These are phyloP conservation scores for Ilyonectria mors-panacis DNA, from an alignment of 2,329 filamentous ascomycete species.

Conservation along the genomic window DNA sequence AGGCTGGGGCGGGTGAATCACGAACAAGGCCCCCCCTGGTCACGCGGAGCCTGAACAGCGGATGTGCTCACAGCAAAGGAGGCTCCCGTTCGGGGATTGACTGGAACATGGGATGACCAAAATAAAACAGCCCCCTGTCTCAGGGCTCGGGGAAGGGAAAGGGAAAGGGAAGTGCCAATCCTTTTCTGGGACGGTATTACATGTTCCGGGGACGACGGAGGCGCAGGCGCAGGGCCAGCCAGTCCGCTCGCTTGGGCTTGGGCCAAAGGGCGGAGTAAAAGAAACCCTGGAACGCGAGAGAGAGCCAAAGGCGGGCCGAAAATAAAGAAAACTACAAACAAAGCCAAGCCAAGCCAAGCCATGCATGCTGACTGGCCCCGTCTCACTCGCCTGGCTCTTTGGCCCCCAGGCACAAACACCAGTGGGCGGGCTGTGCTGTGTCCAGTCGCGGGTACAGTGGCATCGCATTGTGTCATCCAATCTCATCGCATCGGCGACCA, in stretches of 20 bases:
- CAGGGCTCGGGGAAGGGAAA: not conserved
- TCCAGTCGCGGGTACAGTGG: not conserved
- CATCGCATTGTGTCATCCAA: not conserved
- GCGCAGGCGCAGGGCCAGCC: conserved; percentile 2
- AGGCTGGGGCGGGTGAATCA: conserved; percentile 1
- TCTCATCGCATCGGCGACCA: not conserved
- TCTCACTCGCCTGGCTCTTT: not conserved
- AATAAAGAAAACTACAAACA: conserved; percentile 4
- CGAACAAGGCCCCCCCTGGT: not conserved
- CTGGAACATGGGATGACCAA: conserved; percentile 1
- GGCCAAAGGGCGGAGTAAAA: not conserved
- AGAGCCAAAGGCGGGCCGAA: not conserved
- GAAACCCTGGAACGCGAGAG: too few species aligned
- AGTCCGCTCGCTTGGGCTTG: not conserved
- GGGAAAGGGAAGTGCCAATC: not conserved
- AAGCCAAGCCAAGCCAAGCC: not conserved
- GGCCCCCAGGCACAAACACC: conserved; percentile 3
- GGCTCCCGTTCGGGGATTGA: not conserved
- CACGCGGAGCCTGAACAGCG: not conserved
- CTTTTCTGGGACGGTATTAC: not conserved
- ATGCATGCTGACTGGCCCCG: not conserved
- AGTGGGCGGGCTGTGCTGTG: not conserved
- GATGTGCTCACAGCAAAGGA: not conserved
- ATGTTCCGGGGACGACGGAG: not conserved
- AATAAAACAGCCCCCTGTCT: conserved; percentile 4